Evolutionary conservation across 495 filamentous ascomycete genomes (phyloP), one percentile per base, ranked within the genome.

Genomic region (Daldinia childiae): DNA sequence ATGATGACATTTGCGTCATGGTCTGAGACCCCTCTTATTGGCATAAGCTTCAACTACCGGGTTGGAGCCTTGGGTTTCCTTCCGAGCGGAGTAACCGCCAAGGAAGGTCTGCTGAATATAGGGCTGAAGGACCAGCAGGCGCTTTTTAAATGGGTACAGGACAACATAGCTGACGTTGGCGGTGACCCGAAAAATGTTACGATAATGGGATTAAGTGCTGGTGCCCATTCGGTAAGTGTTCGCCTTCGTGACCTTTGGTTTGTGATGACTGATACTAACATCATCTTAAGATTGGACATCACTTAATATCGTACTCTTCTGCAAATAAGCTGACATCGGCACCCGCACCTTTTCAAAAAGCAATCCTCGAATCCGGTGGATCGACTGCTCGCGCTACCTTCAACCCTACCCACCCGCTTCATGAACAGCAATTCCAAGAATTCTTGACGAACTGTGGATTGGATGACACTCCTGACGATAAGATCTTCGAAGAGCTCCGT

Each of bases 81-180:
- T 24, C 83, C 88, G 27, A 88, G 87, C 1, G 78, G 70, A 5
- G 32, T 85, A 24, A 82, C 83, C 14, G 82, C 85, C 2, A 85
- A 87, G 60, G 85, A 87, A 17, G 86, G 87, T 0, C 34, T 85
- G 14, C 81, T 90, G 24, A 93, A 93, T 72, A 77, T 91, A 30
- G 91, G 91, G 5, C 82, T 93, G 69, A 88, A 87, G 80, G 91
- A 93, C 74, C 90, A 92, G 73, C 82, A 86, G 64, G 73, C 87
- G 29, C 78, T 87, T 50, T 78, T 93, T 21, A 83, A 90, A 77
- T 93, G 90, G 90, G 87, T 90, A 1, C 79, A 82, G 67, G 81
- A 87, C 9, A 89, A 90, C 73, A 85, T 88, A 50, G 79, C 75
- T 21, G 80, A 82, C 0, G 89, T 93, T 73, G 89, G 89, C 0